Percentiles rank a stretch among this genome's conserved stretches.
These are phyloP conservation scores for Colletotrichum musae DNA, from an alignment of 2,329 filamentous ascomycete genomes.

Conservation along the genomic window DNA sequence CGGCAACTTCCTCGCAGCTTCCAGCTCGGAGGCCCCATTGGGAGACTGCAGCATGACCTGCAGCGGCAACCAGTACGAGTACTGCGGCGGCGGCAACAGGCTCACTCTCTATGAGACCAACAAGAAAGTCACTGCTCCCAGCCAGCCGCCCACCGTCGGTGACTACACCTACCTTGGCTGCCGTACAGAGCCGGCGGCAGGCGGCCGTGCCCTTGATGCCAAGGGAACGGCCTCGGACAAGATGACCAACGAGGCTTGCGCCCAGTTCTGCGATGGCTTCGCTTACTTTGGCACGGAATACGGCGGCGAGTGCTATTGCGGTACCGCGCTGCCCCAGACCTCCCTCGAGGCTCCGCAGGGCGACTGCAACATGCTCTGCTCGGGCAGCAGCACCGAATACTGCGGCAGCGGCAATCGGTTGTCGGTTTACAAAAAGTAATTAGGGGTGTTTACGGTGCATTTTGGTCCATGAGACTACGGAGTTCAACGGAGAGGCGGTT, in stretches of 20 bases:
- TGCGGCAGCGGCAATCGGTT: conserved; percentile 59
- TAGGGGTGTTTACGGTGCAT: not conserved
- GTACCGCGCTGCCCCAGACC: conserved; percentile 47
- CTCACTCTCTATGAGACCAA: conserved; percentile 53
- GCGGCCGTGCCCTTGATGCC: conserved; percentile 51
- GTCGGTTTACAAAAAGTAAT: conserved; percentile 51
- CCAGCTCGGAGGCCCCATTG: conserved; percentile 47
- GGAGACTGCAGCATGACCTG: conserved; percentile 54
- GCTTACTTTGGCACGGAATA: conserved; percentile 56
- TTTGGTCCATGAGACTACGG: not conserved
- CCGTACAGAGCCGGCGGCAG: conserved; percentile 52
- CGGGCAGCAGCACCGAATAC: conserved; percentile 53
- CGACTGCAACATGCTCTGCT: conserved; percentile 60
- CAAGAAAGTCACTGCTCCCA: conserved; percentile 45
- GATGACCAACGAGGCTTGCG: conserved; percentile 54
- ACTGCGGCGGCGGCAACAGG: conserved; percentile 52
- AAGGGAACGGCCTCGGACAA: conserved; percentile 44
- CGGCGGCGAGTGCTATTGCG: conserved; percentile 55
- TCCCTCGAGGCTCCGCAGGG: conserved; percentile 47
- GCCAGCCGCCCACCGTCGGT: conserved; percentile 51
- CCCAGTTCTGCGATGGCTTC: conserved; percentile 49
- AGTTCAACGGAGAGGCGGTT: not conserved
- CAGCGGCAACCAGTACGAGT: conserved; percentile 50
- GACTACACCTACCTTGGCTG: conserved; percentile 54
- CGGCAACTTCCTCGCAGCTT: conserved; percentile 49